phyloP scores from a whole-genome alignment of 2,329 filamentous ascomycete species.

The Exophiala sp. region DNA sequence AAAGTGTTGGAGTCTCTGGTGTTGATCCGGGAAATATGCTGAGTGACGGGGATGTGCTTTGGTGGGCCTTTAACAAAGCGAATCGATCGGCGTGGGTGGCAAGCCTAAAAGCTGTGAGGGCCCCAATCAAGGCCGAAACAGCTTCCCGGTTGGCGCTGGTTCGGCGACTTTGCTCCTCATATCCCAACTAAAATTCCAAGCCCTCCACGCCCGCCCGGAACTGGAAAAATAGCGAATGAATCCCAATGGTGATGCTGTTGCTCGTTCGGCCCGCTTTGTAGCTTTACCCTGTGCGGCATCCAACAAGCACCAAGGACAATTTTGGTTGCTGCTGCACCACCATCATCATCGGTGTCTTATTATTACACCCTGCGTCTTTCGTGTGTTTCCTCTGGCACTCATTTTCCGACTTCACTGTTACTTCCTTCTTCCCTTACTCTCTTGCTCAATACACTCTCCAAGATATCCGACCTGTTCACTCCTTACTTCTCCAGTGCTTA shows the following conservation, averaged over 20 bases:
- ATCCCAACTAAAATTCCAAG: too few species aligned
- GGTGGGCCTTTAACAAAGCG: conserved; percentile 8
- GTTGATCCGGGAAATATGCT: conserved; percentile 5
- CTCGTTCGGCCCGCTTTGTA: neutral
- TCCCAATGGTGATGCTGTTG: neutral
- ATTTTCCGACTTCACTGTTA: conserved; percentile 9
- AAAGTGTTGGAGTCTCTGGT: conserved; percentile 21
- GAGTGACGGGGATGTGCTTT: conserved; percentile 11
- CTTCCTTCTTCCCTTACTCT: conserved; percentile 10
- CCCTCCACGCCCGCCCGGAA: too few species aligned
- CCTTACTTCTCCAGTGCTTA: conserved; percentile 14
- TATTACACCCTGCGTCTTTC: conserved; percentile 16
- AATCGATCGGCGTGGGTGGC: conserved; percentile 17
- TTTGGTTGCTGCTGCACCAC: neutral
- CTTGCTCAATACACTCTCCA: conserved; percentile 1
- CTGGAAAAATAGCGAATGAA: neutral
- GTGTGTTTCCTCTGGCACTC: conserved; percentile 3
- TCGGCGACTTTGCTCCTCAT: neutral
- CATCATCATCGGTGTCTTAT: conserved; percentile 5
- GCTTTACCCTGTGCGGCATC: neutral
- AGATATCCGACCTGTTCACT: conserved; percentile 20
- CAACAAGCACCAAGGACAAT: neutral
- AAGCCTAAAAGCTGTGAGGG: conserved; percentile 8
- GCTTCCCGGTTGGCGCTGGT: neutral
- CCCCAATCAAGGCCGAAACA: conserved; percentile 6